Evolutionary conservation across 2,329 filamentous ascomycete species (phyloP).

Genomic region (Verticillium longisporum): DNA sequence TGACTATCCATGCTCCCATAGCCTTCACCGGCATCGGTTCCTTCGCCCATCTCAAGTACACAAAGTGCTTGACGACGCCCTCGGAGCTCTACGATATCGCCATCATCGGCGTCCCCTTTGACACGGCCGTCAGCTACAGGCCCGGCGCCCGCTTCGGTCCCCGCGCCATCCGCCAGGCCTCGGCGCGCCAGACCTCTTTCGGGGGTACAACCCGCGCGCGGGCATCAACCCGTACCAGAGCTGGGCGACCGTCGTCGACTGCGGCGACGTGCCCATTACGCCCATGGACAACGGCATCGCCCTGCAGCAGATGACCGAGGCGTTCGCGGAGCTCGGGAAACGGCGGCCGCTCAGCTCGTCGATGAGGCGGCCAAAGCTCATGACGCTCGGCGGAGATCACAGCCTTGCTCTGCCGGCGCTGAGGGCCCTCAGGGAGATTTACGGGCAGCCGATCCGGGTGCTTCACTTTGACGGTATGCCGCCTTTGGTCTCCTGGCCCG

Average conservation of each 20-base stretch:
- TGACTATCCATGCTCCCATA: neutral
- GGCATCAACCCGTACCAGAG: slow-evolving; percentile 75
- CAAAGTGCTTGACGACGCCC: slow-evolving; percentile 63
- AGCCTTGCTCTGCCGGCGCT: slow-evolving; percentile 64
- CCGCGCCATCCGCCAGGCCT: slow-evolving; percentile 78
- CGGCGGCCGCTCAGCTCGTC: slow-evolving; percentile 25
- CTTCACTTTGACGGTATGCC: slow-evolving; percentile 60
- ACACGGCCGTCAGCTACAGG: slow-evolving; percentile 65
- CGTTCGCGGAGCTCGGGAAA: slow-evolving; percentile 61
- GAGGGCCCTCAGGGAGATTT: slow-evolving; percentile 54
- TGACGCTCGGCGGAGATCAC: slow-evolving; percentile 70
- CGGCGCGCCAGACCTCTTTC: slow-evolving; percentile 70
- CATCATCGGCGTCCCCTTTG: slow-evolving; percentile 66
- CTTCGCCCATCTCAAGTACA: slow-evolving; percentile 64
- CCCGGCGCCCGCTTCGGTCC: slow-evolving; percentile 78
- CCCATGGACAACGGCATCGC: slow-evolving; percentile 83
- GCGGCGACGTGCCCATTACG: slow-evolving; percentile 82
- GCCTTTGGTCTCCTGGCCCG: no score
- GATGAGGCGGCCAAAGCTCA: slow-evolving; percentile 43
- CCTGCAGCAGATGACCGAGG: slow-evolving; percentile 75
- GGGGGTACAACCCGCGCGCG: slow-evolving; percentile 74
- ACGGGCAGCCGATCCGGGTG: slow-evolving; percentile 58
- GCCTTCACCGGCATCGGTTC: slow-evolving; percentile 66
- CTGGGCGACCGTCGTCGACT: slow-evolving; percentile 78
- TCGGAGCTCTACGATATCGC: slow-evolving; percentile 61